Evolutionary conservation across 495 filamentous ascomycete species (phyloP).

Genomic region (Durotheca rogersii): DNA sequence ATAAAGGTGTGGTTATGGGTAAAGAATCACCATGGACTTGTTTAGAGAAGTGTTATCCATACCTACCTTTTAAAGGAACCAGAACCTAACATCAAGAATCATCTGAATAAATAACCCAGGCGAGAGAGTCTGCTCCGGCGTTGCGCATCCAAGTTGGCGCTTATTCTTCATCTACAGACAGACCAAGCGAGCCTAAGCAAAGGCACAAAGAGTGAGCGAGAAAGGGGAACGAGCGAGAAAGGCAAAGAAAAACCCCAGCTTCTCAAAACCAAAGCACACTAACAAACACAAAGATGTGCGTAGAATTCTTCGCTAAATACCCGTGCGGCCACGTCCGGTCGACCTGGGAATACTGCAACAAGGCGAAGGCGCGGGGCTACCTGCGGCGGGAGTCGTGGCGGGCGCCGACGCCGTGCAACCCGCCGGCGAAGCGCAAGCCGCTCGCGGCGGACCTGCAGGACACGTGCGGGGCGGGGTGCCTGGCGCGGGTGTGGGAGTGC

Average conservation of each 20-base stretch:
- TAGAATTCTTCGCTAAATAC: constrained; percentile 7
- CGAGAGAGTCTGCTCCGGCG: too few relatives aligned
- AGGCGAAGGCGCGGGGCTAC: constrained; percentile 21
- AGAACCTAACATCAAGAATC: too few relatives aligned
- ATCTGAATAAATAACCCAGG: too few relatives aligned
- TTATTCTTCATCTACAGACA: neutral
- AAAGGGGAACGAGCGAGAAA: neutral
- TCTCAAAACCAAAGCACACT: neutral
- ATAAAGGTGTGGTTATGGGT: too few relatives aligned
- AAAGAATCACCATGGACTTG: too few relatives aligned
- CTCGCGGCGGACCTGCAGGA: constrained; percentile 6
- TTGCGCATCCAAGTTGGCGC: too few relatives aligned
- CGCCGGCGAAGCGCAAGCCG: neutral
- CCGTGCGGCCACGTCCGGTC: constrained; percentile 16
- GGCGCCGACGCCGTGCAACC: neutral
- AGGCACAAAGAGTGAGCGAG: too few relatives aligned
- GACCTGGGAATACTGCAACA: constrained; percentile 13
- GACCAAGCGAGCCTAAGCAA: too few relatives aligned
- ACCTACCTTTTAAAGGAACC: too few relatives aligned
- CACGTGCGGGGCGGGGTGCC: constrained; percentile 14
- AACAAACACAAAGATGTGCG: constrained; percentile 4
- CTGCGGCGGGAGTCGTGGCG: too few relatives aligned
- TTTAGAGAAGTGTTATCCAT: too few relatives aligned
- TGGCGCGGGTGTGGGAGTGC: constrained; percentile 16
- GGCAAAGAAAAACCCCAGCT: neutral